These are phyloP conservation scores for Metschnikowia picachoensis DNA, from an alignment of 805 yeast species.

Conservation along the genomic window DNA sequence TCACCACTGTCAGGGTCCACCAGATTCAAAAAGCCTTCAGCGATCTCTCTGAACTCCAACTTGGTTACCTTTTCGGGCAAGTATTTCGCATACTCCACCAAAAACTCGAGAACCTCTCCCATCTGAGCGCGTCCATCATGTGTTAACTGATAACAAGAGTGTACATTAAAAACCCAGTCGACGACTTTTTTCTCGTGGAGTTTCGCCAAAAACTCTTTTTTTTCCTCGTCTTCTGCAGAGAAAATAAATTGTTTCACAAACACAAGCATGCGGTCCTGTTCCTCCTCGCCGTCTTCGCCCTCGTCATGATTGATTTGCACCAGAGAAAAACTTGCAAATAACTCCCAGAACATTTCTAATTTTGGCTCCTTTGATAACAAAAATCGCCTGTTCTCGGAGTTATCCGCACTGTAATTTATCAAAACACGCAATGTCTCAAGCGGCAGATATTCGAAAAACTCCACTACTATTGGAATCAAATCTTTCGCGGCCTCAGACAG, in stretches of 20 bases:
- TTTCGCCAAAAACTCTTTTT: constrained; percentile 16
- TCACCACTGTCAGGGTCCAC: background rate
- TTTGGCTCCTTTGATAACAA: constrained; percentile 5
- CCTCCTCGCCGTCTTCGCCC: constrained; percentile 3
- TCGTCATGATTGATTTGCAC: constrained; percentile 1
- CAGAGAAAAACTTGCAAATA: background rate
- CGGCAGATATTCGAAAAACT: constrained; percentile 5
- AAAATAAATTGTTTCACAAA: constrained; percentile 32
- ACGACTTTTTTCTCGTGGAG: constrained; percentile 1
- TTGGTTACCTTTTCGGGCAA: constrained; percentile 4
- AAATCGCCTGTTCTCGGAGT: constrained; percentile 20
- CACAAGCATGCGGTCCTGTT: constrained; percentile 16
- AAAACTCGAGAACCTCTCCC: constrained; percentile 7
- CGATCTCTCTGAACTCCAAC: background rate
- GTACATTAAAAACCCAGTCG: constrained; percentile 8
- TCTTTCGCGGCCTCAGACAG: constrained; percentile 5
- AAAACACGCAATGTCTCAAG: constrained; percentile 27
- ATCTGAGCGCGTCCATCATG: constrained; percentile 2
- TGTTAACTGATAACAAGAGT: constrained; percentile 3
- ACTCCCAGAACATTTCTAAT: constrained; percentile 12
- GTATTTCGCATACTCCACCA: constrained; percentile 5
- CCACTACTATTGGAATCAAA: constrained; percentile 12
- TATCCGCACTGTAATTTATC: constrained; percentile 36
- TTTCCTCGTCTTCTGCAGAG: constrained; percentile 21
- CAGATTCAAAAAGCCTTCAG: background rate